Conservation (phyloP, 345 rosid species). For the Dipteronia sinensis region DNA sequence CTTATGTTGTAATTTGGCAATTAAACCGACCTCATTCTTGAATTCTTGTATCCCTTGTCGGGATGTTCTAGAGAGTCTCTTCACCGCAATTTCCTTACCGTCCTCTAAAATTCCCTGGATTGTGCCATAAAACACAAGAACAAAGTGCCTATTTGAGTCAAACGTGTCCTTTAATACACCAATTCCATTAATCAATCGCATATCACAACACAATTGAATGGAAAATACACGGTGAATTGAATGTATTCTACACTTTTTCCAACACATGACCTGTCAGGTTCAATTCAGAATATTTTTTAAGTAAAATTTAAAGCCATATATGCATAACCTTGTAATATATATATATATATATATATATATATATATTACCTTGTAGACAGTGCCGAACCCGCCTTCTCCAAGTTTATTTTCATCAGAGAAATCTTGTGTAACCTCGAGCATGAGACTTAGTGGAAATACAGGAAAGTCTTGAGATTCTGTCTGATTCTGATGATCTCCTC, state of each 20-base stretch:
- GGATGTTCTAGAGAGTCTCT: slow-evolving; percentile 25
- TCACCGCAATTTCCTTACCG: slow-evolving; percentile 12
- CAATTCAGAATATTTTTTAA: background rate
- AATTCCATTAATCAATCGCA: background rate
- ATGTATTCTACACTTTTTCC: background rate
- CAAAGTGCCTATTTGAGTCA: no score
- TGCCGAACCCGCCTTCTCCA: slow-evolving; percentile 55
- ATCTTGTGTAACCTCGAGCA: slow-evolving; percentile 26
- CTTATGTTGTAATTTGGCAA: slow-evolving; percentile 29
- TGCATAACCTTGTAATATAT: no score
- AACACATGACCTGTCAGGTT: background rate
- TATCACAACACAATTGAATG: no score
- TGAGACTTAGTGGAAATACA: slow-evolving; percentile 16
- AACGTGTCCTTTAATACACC: no score
- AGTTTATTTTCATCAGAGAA: slow-evolving; percentile 37
- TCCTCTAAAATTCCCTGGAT: slow-evolving; percentile 9
- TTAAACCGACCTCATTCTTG: slow-evolving; percentile 25
- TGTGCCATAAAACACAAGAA: background rate
- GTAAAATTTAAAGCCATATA: background rate
- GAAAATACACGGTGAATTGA: no score
- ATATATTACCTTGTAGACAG: slow-evolving; percentile 42
- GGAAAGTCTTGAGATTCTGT: slow-evolving; percentile 22
- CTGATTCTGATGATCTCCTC: background rate
- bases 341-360: no score
- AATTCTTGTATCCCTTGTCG: slow-evolving; percentile 30